These are phyloP conservation scores for Erythrobasidium hasegawianum DNA, from an alignment of 1,284 basidiomycete species.

Conservation along the genomic window DNA sequence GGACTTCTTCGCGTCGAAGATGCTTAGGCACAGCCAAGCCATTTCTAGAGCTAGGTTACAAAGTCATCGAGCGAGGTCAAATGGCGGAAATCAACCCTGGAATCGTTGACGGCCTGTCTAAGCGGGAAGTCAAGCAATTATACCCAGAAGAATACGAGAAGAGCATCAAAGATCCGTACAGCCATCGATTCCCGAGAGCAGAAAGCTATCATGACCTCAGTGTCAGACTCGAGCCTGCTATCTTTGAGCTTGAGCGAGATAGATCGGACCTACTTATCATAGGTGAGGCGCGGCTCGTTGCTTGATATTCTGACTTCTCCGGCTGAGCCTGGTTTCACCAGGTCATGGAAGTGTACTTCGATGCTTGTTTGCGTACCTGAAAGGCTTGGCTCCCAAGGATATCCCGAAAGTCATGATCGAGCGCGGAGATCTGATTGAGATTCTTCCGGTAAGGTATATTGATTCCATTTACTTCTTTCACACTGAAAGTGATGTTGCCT, in stretches of 20 bases:
- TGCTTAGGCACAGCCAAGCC: constrained; percentile 96
- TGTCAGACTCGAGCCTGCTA: constrained; percentile 70
- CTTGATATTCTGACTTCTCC: background rate
- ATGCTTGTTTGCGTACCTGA: constrained; percentile 61
- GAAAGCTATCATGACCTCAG: constrained; percentile 89
- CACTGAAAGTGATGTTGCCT: background rate
- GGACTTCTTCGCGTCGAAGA: constrained; percentile 89
- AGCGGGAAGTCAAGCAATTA: constrained; percentile 80
- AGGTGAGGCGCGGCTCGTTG: constrained; percentile 22
- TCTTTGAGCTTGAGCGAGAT: constrained; percentile 76
- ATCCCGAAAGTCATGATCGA: constrained; percentile 90
- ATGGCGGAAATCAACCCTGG: constrained; percentile 95
- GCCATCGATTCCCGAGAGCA: constrained; percentile 73
- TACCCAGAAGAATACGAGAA: constrained; percentile 93
- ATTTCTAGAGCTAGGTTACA: constrained; percentile 63
- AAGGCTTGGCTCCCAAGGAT: constrained; percentile 86
- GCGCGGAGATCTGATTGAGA: constrained; percentile 44
- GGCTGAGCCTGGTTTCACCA: constrained; percentile 56
- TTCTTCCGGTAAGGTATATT: constrained; percentile 34
- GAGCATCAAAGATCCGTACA: constrained; percentile 87
- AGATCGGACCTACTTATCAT: constrained; percentile 61
- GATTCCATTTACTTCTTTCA: background rate
- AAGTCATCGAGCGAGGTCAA: constrained; percentile 85
- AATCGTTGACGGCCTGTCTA: constrained; percentile 74
- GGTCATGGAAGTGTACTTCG: constrained; percentile 95